Evolutionary conservation across 495 filamentous ascomycete genomes (phyloP), one percentile per base, ranked within the genome.

Genomic region (Hypoxylon lienhwacheense): DNA sequence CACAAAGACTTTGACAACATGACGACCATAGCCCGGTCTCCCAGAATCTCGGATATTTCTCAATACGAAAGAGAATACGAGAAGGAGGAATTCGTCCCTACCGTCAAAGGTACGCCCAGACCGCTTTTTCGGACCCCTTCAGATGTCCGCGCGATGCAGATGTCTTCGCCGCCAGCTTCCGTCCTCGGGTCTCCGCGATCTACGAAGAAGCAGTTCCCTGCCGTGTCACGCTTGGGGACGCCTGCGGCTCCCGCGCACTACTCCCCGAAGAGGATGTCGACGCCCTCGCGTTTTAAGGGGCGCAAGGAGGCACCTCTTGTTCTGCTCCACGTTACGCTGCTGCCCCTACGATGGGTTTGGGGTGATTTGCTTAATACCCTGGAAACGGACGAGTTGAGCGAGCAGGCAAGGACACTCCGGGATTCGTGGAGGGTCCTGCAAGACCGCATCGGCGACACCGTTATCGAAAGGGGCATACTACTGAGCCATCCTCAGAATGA

Each of bases 401-500:
- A 82, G 29, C 73, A 78, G 29, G 72, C 84, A 1, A 66, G 75
- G 5, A 65, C 73, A 11, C 81, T 90, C 20, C 81, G 82, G 60
- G 81, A 85, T 44, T 83, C 87, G 22, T 91, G 87, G 85, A 78
- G 85, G 12, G 69, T 90, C 8, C 70, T 96, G 3, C 81, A 85
- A 59, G 88, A 91, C 29, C 87, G 88, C 47, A 68, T 87, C 14
- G 82, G 83, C 14, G 85, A 89, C 12, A 92, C 87, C 0, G 83
- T 96, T 2, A 72, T 93, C 7, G 87, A 91, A 58, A 81, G 93
- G 1, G 93, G 93, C 0, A 77, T 98, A 11, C 74, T 98, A 32
- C 79, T 98, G 5, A 84, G 89, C 1, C 93, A 98, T 64, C 93
- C 93, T 8, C 82, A 87, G 60, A 89, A 91, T 50, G 86, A 95